Base-by-base conservation (phyloP, 2,329 filamentous ascomycete genomes). In the Tolypocladium amazonense region DNA sequence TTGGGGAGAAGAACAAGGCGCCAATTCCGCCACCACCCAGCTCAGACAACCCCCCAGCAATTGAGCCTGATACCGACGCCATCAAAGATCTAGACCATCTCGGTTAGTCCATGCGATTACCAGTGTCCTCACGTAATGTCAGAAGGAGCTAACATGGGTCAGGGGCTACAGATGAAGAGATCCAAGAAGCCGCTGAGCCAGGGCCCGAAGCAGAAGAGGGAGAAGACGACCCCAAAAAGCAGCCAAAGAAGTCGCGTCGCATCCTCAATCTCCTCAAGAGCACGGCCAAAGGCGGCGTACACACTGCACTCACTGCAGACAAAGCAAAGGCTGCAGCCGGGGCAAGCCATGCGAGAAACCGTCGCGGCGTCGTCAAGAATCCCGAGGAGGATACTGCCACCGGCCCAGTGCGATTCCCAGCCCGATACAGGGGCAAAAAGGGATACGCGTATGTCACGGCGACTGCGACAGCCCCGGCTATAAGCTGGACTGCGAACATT, bases 1-100 rank as follows among this genome's bases (percentile, higher is more conserved):
- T 93, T 37, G 90, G 90, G 47, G 91, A 95, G 73, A 84, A 83
- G 14, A 92, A 92, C 73, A 88, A 89, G 64, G 87, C 89, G 0
- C 91, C 91, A 0, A 73, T 95, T 0, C 89, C 90, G 0, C 86
- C 82, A 0, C 80, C 81, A 0, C 79, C 78, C 0, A 64, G 67
- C 0, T 70, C 72, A 3, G 67, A 69, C 25, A 66, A 68, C 0
- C 70, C 74, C 0, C 76, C 78, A 0, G 71, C 75, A 0, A 66
- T 74, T 1, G 64, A 71, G 30, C 71, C 78, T 1, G 77, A 82
- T 38, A 74, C 77, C 1, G 77, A 79, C 11, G 77, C 76, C 0
- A 75, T 72, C 3, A 70, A 73, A n/a, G 64, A 69, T 8, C 60
- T 75, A 3, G 69, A 73, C 1, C 66, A 73, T 59, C 56, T 75